A percentile compares a stretch with the other conserved stretches of the same genome.
These are phyloP conservation scores for Daldinia loculata DNA, from an alignment of 495 filamentous ascomycete genomes.

Conservation along the genomic window DNA sequence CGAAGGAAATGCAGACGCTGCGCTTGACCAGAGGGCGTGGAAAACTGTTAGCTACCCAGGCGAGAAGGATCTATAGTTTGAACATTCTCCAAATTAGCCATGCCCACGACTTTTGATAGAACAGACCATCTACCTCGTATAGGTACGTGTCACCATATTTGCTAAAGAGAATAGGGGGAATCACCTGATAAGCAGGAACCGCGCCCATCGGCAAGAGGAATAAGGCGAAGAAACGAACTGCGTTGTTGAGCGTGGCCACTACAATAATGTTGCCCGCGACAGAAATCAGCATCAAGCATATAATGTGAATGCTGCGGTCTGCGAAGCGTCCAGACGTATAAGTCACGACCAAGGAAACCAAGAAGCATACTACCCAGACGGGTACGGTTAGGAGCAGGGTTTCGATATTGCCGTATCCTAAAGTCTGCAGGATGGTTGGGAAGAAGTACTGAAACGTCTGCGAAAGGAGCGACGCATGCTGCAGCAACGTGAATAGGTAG, in stretches of 20 bases:
- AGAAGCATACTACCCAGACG: constrained; percentile 53
- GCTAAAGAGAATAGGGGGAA: neutral
- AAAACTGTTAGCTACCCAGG: constrained; percentile 64
- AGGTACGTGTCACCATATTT: neutral
- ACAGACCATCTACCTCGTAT: neutral
- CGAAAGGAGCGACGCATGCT: constrained; percentile 52
- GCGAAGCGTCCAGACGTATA: constrained; percentile 51
- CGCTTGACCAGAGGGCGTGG: constrained; percentile 63
- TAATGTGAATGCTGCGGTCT: constrained; percentile 56
- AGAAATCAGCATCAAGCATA: constrained; percentile 56
- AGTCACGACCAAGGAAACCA: constrained; percentile 50
- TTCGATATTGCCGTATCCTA: constrained; percentile 60
- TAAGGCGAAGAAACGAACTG: constrained; percentile 60
- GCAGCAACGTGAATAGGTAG: constrained; percentile 58
- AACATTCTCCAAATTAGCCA: constrained; percentile 15
- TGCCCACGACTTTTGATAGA: neutral
- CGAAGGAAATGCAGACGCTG: constrained; percentile 61
- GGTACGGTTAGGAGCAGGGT: constrained; percentile 64
- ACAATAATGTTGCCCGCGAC: constrained; percentile 61
- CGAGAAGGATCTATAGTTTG: constrained; percentile 55
- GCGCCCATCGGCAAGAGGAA: constrained; percentile 62
- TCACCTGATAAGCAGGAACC: constrained; percentile 52
- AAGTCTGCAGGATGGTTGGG: constrained; percentile 62
- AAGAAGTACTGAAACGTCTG: constrained; percentile 63
- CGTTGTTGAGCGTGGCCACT: constrained; percentile 54